Evolutionary conservation across 2,329 filamentous ascomycete species (phyloP).

Genomic region (Chaetomiaceae sp.): DNA sequence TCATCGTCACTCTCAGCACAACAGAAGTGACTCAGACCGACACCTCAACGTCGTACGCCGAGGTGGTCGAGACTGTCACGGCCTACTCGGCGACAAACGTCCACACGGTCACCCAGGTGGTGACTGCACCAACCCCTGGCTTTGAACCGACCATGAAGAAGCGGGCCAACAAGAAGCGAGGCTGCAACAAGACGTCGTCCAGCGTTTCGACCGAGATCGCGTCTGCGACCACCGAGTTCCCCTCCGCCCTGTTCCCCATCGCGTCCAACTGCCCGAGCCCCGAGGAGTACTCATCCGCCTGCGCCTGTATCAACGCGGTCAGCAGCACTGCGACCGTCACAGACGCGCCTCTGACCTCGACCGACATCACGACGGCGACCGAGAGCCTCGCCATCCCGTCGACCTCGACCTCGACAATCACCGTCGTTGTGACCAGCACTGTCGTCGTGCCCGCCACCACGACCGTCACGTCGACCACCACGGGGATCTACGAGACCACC

Average conservation of each 20-base stretch:
- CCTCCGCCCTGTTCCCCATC: background rate
- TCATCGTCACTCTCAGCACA: conserved; percentile 9
- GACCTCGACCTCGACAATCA: background rate
- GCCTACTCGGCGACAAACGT: conserved; percentile 6
- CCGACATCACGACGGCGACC: background rate
- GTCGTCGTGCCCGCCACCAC: background rate
- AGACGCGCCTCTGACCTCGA: background rate
- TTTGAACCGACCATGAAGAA: background rate
- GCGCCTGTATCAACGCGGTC: background rate
- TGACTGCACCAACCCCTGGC: background rate
- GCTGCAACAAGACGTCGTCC: background rate
- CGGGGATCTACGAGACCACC: conserved; percentile 26
- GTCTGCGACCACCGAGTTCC: background rate
- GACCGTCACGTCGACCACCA: background rate
- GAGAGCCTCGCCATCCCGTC: background rate
- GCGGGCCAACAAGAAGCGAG: background rate
- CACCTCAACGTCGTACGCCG: background rate
- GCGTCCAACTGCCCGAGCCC: conserved; percentile 2
- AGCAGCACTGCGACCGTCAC: background rate
- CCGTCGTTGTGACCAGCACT: background rate
- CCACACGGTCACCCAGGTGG: background rate
- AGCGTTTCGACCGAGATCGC: background rate
- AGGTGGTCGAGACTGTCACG: conserved; percentile 1
- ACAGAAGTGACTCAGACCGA: background rate
- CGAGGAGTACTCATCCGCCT: conserved; percentile 5